phyloP scores from a whole-genome alignment of 2,329 filamentous ascomycete species.

The Aspergillus sp. region DNA sequence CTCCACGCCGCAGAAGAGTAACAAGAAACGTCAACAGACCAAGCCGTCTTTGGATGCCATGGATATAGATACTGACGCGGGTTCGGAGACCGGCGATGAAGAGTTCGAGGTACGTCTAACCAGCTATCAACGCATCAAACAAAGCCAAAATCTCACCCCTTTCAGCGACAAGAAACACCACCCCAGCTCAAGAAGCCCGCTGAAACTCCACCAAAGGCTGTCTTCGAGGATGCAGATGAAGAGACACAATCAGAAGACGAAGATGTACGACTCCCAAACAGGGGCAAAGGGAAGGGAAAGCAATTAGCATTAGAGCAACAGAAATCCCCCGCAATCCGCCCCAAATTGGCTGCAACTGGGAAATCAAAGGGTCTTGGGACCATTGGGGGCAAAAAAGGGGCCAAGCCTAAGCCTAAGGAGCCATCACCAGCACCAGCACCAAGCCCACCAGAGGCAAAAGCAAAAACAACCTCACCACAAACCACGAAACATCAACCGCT shows the following conservation, averaged over 20 bases:
- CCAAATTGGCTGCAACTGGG: slow-evolving; percentile 15
- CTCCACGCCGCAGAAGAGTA: slow-evolving; percentile 8
- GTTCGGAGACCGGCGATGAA: slow-evolving; percentile 36
- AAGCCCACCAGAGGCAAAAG: background rate
- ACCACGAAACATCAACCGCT: background rate
- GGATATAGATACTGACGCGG: slow-evolving; percentile 28
- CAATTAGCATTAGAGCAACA: background rate
- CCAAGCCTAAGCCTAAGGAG: slow-evolving; percentile 2
- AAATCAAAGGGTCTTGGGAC: slow-evolving; percentile 24
- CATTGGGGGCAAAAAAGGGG: slow-evolving; percentile 29
- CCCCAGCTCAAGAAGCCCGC: slow-evolving; percentile 31
- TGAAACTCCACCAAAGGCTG: slow-evolving; percentile 7
- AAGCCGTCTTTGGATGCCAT: slow-evolving; percentile 2
- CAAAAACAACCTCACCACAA: background rate
- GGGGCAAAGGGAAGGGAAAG: background rate
- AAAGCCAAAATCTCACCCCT: slow-evolving; percentile 10
- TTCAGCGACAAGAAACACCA: slow-evolving; percentile 43
- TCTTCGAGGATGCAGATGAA: slow-evolving; percentile 14
- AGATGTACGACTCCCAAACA: background rate
- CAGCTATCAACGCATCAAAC: background rate
- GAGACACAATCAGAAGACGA: slow-evolving; percentile 20
- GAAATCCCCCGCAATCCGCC: slow-evolving; percentile 2
- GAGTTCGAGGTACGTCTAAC: slow-evolving; percentile 43
- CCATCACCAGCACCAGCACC: background rate
- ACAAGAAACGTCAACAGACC: slow-evolving; percentile 1